Base-by-base conservation (phyloP, 345 rosid species). In the Carallia pectinifolia region DNA sequence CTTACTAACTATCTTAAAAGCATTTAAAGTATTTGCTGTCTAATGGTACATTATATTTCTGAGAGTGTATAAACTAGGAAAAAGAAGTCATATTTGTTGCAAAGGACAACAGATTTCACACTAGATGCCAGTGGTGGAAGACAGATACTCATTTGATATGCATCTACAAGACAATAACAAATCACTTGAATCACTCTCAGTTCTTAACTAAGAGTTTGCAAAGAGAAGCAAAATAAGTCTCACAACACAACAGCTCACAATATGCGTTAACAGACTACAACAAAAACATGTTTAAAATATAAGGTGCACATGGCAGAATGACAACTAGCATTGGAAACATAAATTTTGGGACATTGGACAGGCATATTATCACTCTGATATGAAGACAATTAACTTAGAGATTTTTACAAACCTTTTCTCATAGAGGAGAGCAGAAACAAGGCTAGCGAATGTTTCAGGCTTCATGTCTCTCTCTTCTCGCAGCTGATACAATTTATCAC, bases 381-480 rank as follows among this genome's bases (percentile, higher is more conserved):
- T 29, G 9, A 54, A 61, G 17, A 18, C 34, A 48, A 38, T 58
- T 23, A 55, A 4, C 15, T 17, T 16, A 58, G 0, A 53, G n/a
- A 60, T 6, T 27, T 23, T 23, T 59, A 62, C 65, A 2, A 30
- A 91, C 99, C 99, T 95, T 83, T 95, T 95, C 85, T 92, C 99
- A 56, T 92, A 92, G 50, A 95, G 98, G 55, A 94, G 63, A 64
- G 97, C 96, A 1, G 99, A 95, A 67, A 95, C 99, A 31, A 92
- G 89, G 80, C 86, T 95, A 4, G 98, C 97, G 77, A 92, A 95
- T 9, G 98, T 94, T 76, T 94, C 97, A n/a, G 98, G 98, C 77
- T 91, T 94, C 97, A 94, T 91, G 72, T 91, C 99, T 78, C 99
- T 89, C 81, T 94, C 99, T 75, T 94, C 99, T 55, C 92, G 84